Conservation (phyloP, 805 yeast genomes). For the Wickerhamomyces rabaulensis region DNA sequence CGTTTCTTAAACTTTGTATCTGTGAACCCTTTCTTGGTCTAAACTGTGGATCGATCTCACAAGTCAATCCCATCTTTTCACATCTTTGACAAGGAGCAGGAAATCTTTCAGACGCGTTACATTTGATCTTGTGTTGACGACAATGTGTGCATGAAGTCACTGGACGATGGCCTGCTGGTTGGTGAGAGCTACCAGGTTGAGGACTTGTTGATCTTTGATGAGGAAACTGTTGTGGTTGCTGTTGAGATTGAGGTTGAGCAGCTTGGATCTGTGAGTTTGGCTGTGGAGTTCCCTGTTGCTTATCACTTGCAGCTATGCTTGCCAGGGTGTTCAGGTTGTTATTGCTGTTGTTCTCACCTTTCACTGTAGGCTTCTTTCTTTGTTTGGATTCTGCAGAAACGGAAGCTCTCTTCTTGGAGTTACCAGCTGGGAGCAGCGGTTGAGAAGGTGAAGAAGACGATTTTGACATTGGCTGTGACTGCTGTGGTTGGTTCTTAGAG, state of each 20-base stretch:
- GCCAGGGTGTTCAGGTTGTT: constrained; percentile 9
- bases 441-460: neutral
- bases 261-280: neutral
- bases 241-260: neutral
- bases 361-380: neutral
- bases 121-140: constrained; percentile 88
- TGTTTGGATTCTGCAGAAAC: neutral
- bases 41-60: constrained; percentile 89
- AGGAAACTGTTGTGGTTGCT: neutral
- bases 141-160: constrained; percentile 93
- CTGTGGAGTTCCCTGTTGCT: neutral
- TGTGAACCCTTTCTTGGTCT: constrained; percentile 91
- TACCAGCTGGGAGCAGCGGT: neutral
- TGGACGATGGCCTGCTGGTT: constrained; percentile 66
- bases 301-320: constrained; percentile 7
- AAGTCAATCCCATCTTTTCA: constrained; percentile 67
- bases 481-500: neutral
- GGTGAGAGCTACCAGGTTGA: constrained; percentile 8
- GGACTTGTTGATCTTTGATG: neutral
- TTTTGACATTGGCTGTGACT: neutral
- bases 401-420: neutral
- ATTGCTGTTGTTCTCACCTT: neutral
- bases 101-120: constrained; percentile 81
- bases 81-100: constrained; percentile 84
- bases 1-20: constrained; percentile 76